Evolutionary conservation across 2,329 filamentous ascomycete genomes (phyloP).

Genomic region (Tolypocladium ovalisporum): DNA sequence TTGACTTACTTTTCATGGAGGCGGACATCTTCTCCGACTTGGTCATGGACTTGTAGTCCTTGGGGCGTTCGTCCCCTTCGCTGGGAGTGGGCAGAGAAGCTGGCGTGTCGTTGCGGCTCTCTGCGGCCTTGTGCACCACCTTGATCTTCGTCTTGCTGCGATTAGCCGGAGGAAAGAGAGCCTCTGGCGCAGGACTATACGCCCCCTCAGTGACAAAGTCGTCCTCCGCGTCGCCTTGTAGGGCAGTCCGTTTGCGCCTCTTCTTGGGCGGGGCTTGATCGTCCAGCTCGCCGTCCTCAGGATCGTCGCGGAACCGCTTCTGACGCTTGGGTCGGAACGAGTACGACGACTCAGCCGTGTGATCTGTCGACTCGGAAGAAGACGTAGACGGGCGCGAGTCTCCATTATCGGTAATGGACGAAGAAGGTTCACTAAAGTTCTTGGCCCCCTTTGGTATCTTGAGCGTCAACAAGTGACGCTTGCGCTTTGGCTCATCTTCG

Average conservation of each 20-base stretch:
- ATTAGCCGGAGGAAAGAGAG: conserved; percentile 7
- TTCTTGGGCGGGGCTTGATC: conserved; percentile 28
- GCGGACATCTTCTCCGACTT: conserved; percentile 58
- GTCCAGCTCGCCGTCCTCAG: conserved; percentile 27
- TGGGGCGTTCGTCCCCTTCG: conserved; percentile 28
- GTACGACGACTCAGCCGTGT: conserved; percentile 38
- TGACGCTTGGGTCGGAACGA: conserved; percentile 45
- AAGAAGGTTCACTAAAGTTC: conserved; percentile 26
- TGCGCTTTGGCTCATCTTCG: conserved; percentile 10
- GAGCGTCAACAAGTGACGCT: conserved; percentile 21
- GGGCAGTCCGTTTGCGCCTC: conserved; percentile 18
- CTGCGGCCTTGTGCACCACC: conserved; percentile 19
- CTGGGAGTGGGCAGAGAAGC: conserved; percentile 11
- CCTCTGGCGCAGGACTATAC: conserved; percentile 5
- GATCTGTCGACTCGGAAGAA: conserved; percentile 38
- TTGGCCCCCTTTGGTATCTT: conserved; percentile 28
- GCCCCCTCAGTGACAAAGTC: not conserved
- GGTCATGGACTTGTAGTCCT: conserved; percentile 51
- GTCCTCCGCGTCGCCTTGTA: conserved; percentile 1
- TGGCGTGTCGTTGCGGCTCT: conserved; percentile 19
- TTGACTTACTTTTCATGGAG: conserved; percentile 48
- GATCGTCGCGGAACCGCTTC: conserved; percentile 40
- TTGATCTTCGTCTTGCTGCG: conserved; percentile 28
- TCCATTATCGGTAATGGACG: conserved; percentile 27
- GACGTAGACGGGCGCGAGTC: conserved; percentile 41